Evolutionary conservation across 2,329 filamentous ascomycete species (phyloP), one percentile per base, ranked within the genome.

Genomic region (Metarhizium robertsii): DNA sequence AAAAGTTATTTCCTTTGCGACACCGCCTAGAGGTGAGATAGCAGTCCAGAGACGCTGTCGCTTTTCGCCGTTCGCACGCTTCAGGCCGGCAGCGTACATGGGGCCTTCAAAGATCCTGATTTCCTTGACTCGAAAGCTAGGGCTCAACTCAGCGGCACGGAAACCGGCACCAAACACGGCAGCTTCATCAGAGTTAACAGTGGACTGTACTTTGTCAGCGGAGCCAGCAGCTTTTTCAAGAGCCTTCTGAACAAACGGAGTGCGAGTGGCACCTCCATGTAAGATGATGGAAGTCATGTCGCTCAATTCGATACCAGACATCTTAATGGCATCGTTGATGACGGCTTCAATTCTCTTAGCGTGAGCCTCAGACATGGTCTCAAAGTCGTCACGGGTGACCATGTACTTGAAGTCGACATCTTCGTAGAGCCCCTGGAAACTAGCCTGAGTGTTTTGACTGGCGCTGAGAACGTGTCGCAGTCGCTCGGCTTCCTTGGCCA

Each of bases 41-140:
- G 90, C 77, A 3, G 85, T 86, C 79, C 95, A 97, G 29, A 99
- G 79, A 67, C 88, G 87, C 74, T 96, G 90, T 63, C 86, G 83
- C 74, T 92, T 88, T 45, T 82, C 80, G 56, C 82, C 78, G 57
- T 75, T 77, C 42, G 76, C 82, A 82, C 90, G 96, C 69, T 86
- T 88, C 64, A 96, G 80, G 55, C 85, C 84, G 32, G 87, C 80
- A 2, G 85, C 76, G 68, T 94, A 96, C 47, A 79, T 79, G 46
- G 88, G 81, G 25, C 81, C 83, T 64, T 99, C 94, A n/a, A 77
- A 80, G 53, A 88, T 83, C 57, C 88, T 81, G 61, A 99, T 99
- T 67, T 97, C 94, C 79, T 97, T 99, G 67, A 99, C 94, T 59
- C 91, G 87, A 84, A 99, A 99, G 69, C 88, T 92, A 45, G 92